Percentiles rank a stretch among this genome's conserved stretches.
These are phyloP conservation scores for Chlamydomonas asymmetrica DNA, from an alignment of 139 green algal species.

Conservation along the genomic window DNA sequence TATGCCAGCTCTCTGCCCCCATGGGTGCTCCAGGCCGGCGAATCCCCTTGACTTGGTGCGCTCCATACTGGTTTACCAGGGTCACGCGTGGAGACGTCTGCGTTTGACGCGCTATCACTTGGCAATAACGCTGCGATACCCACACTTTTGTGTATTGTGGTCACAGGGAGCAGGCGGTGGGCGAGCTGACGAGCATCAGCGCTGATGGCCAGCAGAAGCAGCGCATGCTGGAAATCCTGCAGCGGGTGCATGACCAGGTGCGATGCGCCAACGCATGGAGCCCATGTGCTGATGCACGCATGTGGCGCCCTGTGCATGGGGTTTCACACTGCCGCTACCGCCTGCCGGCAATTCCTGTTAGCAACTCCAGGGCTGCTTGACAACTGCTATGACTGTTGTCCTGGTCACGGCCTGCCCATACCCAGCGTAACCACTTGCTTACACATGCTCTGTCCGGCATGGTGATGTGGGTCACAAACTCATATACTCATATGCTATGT, in stretches of 20 bases:
- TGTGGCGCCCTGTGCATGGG: not conserved
- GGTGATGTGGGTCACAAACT: too few relatives aligned
- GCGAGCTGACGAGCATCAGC: conserved; percentile 42
- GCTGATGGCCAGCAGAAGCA: conserved; percentile 42
- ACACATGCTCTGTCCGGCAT: too few relatives aligned
- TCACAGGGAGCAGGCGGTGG: conserved; percentile 58
- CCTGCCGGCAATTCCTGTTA: too few relatives aligned
- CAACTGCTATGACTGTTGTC: too few relatives aligned
- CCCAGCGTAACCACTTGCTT: too few relatives aligned
- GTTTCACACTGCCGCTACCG: too few relatives aligned
- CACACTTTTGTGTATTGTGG: not conserved
- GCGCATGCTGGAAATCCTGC: conserved; percentile 63
- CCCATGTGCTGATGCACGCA: not conserved
- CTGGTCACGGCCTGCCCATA: too few relatives aligned
- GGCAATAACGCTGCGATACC: not conserved
- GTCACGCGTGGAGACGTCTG: not conserved
- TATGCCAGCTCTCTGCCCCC: not conserved
- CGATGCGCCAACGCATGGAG: conserved; percentile 17
- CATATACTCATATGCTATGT: too few relatives aligned
- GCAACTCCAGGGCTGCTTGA: too few relatives aligned
- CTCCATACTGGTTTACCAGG: not conserved
- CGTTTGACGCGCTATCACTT: not conserved
- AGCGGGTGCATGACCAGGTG: conserved; percentile 47
- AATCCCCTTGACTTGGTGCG: not conserved
- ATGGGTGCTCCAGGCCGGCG: not conserved